Percentiles rank a stretch among this genome's conserved stretches.
These are phyloP conservation scores for Cryphonectria naterciae DNA, from an alignment of 2,329 filamentous ascomycete genomes.

Conservation along the genomic window DNA sequence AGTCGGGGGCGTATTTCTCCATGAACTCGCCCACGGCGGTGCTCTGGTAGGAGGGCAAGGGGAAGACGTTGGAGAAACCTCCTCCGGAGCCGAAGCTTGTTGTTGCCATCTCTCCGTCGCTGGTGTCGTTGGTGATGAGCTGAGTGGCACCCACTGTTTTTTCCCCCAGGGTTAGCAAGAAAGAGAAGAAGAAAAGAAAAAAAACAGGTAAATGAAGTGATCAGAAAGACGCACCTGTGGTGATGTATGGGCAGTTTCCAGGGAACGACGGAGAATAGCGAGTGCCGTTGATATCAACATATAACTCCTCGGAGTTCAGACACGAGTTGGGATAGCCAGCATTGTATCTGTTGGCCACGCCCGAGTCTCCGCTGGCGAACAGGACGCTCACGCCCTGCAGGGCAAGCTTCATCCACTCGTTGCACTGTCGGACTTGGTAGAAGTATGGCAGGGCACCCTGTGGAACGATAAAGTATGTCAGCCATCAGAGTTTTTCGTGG, in stretches of 20 bases:
- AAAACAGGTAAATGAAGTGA: slow-evolving; percentile 23
- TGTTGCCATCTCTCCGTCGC: slow-evolving; percentile 32
- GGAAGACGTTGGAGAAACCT: slow-evolving; percentile 53
- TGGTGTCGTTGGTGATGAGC: slow-evolving; percentile 23
- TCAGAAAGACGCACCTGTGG: slow-evolving; percentile 30
- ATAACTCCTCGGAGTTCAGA: slow-evolving; percentile 16
- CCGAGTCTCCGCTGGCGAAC: slow-evolving; percentile 52
- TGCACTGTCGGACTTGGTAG: slow-evolving; percentile 58
- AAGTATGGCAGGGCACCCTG: slow-evolving; percentile 41
- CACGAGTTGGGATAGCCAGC: slow-evolving; percentile 23
- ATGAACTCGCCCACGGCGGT: slow-evolving; percentile 44
- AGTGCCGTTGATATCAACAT: slow-evolving; percentile 26
- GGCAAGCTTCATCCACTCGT: slow-evolving; percentile 57
- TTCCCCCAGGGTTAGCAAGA: slow-evolving; percentile 9
- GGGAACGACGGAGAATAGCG: slow-evolving; percentile 26
- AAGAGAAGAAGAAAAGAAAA: background rate
- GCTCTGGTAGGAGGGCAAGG: slow-evolving; percentile 47
- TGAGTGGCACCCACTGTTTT: slow-evolving; percentile 18
- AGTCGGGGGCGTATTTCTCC: slow-evolving; percentile 41
- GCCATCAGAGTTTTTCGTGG: background rate
- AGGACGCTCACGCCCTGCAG: slow-evolving; percentile 52
- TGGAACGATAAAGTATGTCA: background rate
- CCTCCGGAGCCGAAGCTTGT: slow-evolving; percentile 43
- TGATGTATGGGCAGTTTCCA: slow-evolving; percentile 27
- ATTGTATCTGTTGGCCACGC: slow-evolving; percentile 33